These are phyloP conservation scores for Fusarium sp. DNA, from an alignment of 2,329 filamentous ascomycete genomes.

Conservation along the genomic window DNA sequence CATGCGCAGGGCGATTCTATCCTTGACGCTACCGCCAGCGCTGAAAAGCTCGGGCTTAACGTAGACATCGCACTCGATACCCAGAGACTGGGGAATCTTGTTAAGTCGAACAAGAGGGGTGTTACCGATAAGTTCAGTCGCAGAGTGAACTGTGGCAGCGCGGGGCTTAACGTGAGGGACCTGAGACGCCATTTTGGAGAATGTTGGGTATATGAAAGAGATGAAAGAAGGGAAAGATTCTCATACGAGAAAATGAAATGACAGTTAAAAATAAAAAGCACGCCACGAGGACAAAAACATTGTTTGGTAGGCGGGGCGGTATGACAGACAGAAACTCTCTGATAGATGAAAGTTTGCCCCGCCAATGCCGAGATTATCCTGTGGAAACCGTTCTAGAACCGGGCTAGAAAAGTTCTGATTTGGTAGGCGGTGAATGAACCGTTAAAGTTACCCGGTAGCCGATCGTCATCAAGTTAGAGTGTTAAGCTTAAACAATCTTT, in stretches of 20 bases:
- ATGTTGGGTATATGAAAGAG: not conserved
- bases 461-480: conserved; percentile 3
- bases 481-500: conserved; percentile 23
- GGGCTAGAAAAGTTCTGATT: conserved; percentile 18
- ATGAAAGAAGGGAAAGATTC: not conserved
- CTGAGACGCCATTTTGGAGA: conserved; percentile 40
- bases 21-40: conserved; percentile 92
- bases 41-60: conserved; percentile 95
- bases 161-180: conserved; percentile 49
- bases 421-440: conserved; percentile 14
- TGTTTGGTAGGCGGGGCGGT: conserved; percentile 35
- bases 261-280: conserved; percentile 34
- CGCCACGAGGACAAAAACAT: conserved; percentile 41
- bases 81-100: conserved; percentile 89
- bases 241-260: conserved; percentile 25
- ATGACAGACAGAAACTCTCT: conserved; percentile 19
- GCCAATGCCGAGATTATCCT: conserved; percentile 48
- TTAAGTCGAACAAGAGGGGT: conserved; percentile 96
- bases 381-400: conserved; percentile 28
- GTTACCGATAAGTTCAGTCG: conserved; percentile 91
- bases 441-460: conserved; percentile 19
- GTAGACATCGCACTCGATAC: conserved; percentile 89
- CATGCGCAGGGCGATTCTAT: conserved; percentile 96
- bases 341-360: conserved; percentile 38
- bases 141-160: conserved; percentile 64